These are phyloP conservation scores for Phanerochaete carnosa DNA, from an alignment of 768 basidiomycete species.

Conservation along the genomic window DNA sequence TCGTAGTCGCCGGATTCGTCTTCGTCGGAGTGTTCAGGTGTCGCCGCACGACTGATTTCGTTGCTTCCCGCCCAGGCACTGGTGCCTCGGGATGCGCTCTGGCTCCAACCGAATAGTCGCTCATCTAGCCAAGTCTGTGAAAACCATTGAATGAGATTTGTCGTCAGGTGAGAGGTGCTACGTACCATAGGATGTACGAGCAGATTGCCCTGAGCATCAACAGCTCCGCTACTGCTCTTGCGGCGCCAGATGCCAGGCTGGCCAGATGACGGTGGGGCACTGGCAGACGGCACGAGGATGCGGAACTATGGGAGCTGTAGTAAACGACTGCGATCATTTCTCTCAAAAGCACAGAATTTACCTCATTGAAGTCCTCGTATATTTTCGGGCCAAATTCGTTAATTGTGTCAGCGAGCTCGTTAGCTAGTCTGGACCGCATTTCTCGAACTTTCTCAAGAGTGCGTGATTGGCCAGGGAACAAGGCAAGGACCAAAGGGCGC, in stretches of 20 bases:
- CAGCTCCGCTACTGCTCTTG: constrained; percentile 76
- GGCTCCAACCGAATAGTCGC: constrained; percentile 87
- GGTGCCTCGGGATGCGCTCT: constrained; percentile 70
- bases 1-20: constrained; percentile 81
- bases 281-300: constrained; percentile 80
- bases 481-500: constrained; percentile 81
- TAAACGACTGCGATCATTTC: not conserved
- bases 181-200: constrained; percentile 84
- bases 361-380: constrained; percentile 85
- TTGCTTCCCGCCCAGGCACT: constrained; percentile 81
- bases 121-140: constrained; percentile 84
- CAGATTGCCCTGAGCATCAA: constrained; percentile 82
- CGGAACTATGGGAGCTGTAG: constrained; percentile 49
- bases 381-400: constrained; percentile 87
- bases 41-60: constrained; percentile 59
- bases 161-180: constrained; percentile 25
- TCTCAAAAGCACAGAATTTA: constrained; percentile 27
- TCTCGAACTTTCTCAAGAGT: constrained; percentile 73
- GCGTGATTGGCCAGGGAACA: constrained; percentile 85
- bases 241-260: constrained; percentile 74
- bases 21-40: constrained; percentile 73
- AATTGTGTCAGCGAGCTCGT: constrained; percentile 79
- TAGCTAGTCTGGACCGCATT: constrained; percentile 71
- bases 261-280: constrained; percentile 76
- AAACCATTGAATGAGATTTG: constrained; percentile 18